These are phyloP conservation scores for Tolypocladium tropicale DNA, from an alignment of 2,329 filamentous ascomycete genomes.

Conservation along the genomic window DNA sequence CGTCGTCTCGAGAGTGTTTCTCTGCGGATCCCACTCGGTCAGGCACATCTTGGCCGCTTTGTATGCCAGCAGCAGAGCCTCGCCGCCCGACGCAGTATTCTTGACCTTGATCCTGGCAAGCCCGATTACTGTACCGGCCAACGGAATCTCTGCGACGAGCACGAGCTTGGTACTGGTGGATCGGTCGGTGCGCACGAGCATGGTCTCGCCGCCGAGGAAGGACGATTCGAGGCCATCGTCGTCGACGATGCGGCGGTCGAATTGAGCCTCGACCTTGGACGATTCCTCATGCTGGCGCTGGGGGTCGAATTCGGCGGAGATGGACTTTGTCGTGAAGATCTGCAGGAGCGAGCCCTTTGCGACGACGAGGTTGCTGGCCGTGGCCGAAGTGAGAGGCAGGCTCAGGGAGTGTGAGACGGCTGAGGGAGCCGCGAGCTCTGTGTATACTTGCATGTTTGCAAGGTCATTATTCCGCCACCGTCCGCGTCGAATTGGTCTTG, in stretches of 20 bases:
- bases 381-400: conserved; percentile 65
- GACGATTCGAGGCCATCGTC: conserved; percentile 57
- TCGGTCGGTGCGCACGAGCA: conserved; percentile 51
- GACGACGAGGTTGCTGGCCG: conserved; percentile 76
- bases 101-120: conserved; percentile 67
- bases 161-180: conserved; percentile 66
- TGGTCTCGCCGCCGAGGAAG: conserved; percentile 53
- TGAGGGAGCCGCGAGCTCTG: conserved; percentile 87
- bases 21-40: conserved; percentile 84
- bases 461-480: conserved; percentile 21
- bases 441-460: conserved; percentile 84
- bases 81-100: conserved; percentile 67
- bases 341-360: conserved; percentile 90
- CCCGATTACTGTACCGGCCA: conserved; percentile 77
- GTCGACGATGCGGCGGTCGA: conserved; percentile 45
- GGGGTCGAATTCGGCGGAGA: conserved; percentile 52
- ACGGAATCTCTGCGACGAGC: conserved; percentile 71
- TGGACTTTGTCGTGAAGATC: conserved; percentile 66
- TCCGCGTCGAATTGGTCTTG: conserved; percentile 8
- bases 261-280: conserved; percentile 33
- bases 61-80: conserved; percentile 74
- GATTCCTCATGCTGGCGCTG: conserved; percentile 24
- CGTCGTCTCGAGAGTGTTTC: conserved; percentile 69
- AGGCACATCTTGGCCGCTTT: conserved; percentile 89
- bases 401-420: conserved; percentile 83